Evolutionary conservation across 306 rosid species (phyloP), one percentile per base, ranked within the genome.

Genomic region (Crotalaria pallida): DNA sequence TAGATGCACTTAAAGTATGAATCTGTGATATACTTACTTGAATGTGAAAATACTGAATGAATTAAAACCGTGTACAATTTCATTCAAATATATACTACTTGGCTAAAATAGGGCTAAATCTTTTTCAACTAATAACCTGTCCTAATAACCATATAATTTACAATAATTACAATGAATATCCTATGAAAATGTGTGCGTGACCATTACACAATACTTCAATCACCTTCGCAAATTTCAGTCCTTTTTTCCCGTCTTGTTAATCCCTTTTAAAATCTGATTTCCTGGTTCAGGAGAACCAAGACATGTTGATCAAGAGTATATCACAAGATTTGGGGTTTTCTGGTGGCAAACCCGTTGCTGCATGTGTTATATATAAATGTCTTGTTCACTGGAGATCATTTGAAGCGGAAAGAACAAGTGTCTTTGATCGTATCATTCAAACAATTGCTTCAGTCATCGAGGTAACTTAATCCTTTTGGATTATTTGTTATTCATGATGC

Each of bases 331-430:
- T 95, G 88, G 99, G 99, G 77, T 95, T 95, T 80, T 86, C 94
- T 44, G 96, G 89, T 72, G 96, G 96, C 47, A 95, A 88, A 78
- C 99, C 99, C 53, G 57, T 89, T 69, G 97, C 97, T 73, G 99
- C 99, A 41, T 87, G 96, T 79, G 83, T 95, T 73, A 83, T 91
- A 81, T 95, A 91, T 77, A 95, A 89, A 88, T 91, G 99, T 74
- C 99, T 95, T 83, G 96, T 91, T 77, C 97, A 91, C 71, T 95
- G 99, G 99, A 84, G 99, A 76, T 95, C 99, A 55, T 95, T 91
- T 78, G 99, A 95, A 91, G 99, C 91, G 51, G 99, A 95, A 83
- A 84, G 99, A 70, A 95, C 99, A 16, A 88, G 79, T 68, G 93
- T 95, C 67, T 95, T 95, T 52, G 99, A 95, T 65, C 92, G 97